Evolutionary conservation across 352 stramenopile species (phyloP).

Genomic region (Phytophthora aleatoria): DNA sequence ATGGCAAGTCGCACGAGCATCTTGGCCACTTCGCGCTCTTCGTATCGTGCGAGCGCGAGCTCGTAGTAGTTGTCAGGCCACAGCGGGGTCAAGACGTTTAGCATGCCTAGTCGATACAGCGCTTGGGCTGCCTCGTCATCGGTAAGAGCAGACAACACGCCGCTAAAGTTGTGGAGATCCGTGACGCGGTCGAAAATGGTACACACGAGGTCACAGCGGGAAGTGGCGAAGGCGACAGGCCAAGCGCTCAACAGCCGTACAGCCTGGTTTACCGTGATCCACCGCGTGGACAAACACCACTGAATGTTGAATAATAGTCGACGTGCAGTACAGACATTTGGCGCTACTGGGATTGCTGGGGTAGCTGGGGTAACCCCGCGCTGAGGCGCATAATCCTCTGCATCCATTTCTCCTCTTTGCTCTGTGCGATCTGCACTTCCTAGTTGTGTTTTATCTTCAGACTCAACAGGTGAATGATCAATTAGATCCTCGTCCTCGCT

Average conservation of each 20-base stretch:
- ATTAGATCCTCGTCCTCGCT: conserved; percentile 27
- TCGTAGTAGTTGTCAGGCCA: conserved; percentile 83
- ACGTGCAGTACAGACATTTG: conserved; percentile 49
- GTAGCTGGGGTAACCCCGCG: conserved; percentile 5
- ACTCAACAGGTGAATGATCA: neutral
- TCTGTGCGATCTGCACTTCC: neutral
- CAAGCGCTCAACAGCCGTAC: conserved; percentile 53
- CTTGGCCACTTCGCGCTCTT: conserved; percentile 78
- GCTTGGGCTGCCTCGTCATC: conserved; percentile 65
- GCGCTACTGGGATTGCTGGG: conserved; percentile 22
- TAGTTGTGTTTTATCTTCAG: conserved; percentile 7
- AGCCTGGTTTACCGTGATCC: conserved; percentile 69
- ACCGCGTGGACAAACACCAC: conserved; percentile 71
- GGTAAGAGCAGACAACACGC: conserved; percentile 56
- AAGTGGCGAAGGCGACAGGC: conserved; percentile 49
- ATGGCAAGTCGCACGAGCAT: conserved; percentile 76
- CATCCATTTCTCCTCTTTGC: neutral
- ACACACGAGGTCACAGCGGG: conserved; percentile 67
- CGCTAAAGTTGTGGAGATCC: conserved; percentile 76
- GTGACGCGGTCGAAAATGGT: conserved; percentile 70
- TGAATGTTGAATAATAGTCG: conserved; percentile 74
- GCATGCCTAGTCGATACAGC: conserved; percentile 69
- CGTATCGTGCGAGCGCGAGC: conserved; percentile 65
- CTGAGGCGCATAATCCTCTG: neutral
- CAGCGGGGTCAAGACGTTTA: conserved; percentile 74